Evolutionary conservation across 1,284 basidiomycete species (phyloP).

Genomic region (Psilocybe mexicana): DNA sequence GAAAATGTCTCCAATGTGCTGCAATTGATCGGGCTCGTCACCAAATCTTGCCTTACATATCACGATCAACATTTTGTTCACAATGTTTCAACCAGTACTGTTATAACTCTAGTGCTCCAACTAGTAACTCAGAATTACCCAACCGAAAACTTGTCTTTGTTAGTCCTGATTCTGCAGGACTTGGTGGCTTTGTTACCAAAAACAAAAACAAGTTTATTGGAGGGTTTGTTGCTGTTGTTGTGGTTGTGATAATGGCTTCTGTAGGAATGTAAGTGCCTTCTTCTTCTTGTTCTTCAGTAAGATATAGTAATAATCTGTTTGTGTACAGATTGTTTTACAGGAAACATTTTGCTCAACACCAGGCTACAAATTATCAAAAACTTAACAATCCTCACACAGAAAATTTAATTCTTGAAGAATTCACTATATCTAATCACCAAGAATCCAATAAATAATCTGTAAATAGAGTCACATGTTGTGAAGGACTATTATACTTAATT

Average conservation of each 20-base stretch:
- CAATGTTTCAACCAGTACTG: conserved; percentile 58
- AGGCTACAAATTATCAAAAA: no score
- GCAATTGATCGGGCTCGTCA: conserved; percentile 53
- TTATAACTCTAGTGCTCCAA: conserved; percentile 48
- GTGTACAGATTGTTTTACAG: no score
- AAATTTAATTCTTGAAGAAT: no score
- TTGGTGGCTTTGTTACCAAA: conserved; percentile 39
- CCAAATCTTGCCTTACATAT: conserved; percentile 34
- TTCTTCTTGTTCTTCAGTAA: no score
- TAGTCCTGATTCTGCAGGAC: conserved; percentile 51
- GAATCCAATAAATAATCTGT: no score
- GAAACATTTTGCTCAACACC: no score
- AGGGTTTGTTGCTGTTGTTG: conserved; percentile 39
- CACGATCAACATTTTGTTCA: conserved; percentile 46
- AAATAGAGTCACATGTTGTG: no score
- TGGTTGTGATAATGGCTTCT: conserved; percentile 36
- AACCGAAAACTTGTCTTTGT: conserved; percentile 46
- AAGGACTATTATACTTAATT: no score
- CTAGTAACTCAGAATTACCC: conserved; percentile 42
- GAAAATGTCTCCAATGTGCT: conserved; percentile 56
- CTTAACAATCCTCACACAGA: no score
- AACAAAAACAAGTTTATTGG: conserved; percentile 46
- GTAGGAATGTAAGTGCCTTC: conserved; percentile 38
- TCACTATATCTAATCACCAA: no score
- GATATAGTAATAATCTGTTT: no score